Conservation (phyloP, 2,329 filamentous ascomycete species). For the Talaromyces sp. region DNA sequence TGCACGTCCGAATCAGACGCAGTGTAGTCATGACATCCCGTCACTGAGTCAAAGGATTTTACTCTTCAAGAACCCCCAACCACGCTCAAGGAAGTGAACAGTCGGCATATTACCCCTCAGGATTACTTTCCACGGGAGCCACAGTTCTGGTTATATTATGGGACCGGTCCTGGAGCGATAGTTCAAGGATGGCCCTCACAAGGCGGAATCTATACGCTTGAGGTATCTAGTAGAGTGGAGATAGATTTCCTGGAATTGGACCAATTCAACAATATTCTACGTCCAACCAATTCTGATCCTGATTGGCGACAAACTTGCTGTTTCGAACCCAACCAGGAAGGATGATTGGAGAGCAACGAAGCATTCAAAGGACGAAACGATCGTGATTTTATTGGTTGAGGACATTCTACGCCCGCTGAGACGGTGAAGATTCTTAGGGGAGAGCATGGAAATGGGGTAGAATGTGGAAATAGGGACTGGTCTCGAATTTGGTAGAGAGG, state of each 20-base stretch:
- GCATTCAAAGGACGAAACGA: too few relatives aligned
- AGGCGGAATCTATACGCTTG: not conserved
- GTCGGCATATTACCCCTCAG: not conserved
- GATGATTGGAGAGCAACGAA: too few relatives aligned
- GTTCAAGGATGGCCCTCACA: constrained; percentile 11
- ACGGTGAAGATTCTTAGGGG: too few relatives aligned
- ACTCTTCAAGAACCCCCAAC: not conserved
- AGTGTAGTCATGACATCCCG: too few relatives aligned
- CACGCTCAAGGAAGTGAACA: not conserved
- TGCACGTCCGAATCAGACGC: too few relatives aligned
- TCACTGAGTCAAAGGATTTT: not conserved
- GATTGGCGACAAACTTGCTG: not conserved
- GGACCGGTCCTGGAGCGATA: not conserved
- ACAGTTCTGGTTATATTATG: not conserved
- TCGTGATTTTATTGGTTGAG: too few relatives aligned
- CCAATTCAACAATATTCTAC: not conserved
- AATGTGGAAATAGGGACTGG: constrained; percentile 22
- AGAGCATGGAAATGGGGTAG: too few relatives aligned
- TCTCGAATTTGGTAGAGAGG: not conserved
- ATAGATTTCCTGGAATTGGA: constrained; percentile 5
- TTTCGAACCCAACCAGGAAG: too few relatives aligned
- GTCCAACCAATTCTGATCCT: not conserved
- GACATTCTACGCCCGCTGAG: too few relatives aligned
- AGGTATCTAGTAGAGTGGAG: constrained; percentile 3
- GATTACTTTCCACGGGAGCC: not conserved